Base-by-base conservation (phyloP, 1,284 basidiomycete genomes). In the Microbotryomycetes sp. region DNA sequence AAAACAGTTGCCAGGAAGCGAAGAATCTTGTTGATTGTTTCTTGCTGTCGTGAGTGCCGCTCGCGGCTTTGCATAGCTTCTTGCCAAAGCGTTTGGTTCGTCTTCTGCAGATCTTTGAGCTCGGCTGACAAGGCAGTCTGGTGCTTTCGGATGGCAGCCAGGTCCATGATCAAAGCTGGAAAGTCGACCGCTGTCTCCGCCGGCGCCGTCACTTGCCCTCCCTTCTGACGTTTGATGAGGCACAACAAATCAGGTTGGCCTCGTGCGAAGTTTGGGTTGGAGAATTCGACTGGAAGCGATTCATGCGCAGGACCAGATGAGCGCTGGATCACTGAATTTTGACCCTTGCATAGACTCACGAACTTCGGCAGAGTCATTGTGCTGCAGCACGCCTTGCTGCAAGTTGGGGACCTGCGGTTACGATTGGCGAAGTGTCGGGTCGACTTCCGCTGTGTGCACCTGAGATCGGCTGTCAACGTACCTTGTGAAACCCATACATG, bases 11-110 rank as follows among this genome's bases (percentile, higher is more conserved):
- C 92, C 54, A 98, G 78, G 77, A 98, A 97, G 63, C 91, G 87
- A 65, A 98, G 81, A 66, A 98, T 97, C 61, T 90, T 82, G 74
- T 96, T 92, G 73, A 97, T 92, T n/a, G 92, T 97, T 75, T 97
- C 93, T 72, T 96, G 88, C 70, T 96, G 92, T 72, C 89, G 90
- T 72, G 90, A 86, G 72, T 92, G 86, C 61, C 86, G 82, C 68
- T 87, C 84, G 9, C 89, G 79, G 3, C 89, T 84, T 45, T 86
- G 81, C 68, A 92, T 79, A 0, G 91, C 87, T 72, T 98, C 92
- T 72, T 92, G 86, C 93, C 94, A 98, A 4, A 98, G 77, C 46
- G 87, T 80, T 70, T 92, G 86, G 74, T 97, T 97, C 12, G 87
- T 88, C 57, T 82, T 81, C 76, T 94, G 93, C 26, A 98, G 79